Conservation (phyloP, 371 early-diverging fungal genomes). For the Mortierella sp. region DNA sequence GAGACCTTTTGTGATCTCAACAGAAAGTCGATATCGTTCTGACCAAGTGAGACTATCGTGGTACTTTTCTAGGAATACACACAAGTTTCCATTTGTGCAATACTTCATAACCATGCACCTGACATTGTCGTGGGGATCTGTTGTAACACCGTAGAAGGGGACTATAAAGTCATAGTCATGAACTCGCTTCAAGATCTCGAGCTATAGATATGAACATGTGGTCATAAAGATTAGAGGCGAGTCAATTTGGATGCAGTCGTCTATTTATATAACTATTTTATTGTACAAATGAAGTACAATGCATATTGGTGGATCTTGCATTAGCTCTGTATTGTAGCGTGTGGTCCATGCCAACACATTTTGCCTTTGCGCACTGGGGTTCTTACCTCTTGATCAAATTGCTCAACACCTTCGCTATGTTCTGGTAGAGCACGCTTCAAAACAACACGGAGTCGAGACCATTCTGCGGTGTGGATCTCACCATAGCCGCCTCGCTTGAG, state of each 20-base stretch:
- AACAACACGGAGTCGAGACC: slow-evolving; percentile 54
- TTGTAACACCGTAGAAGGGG: slow-evolving; percentile 50
- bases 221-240: not conserved
- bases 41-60: slow-evolving; percentile 43
- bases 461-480: slow-evolving; percentile 53
- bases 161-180: slow-evolving; percentile 56
- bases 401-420: slow-evolving; percentile 33
- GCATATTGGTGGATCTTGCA: not conserved
- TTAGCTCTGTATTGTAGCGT: not conserved
- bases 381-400: slow-evolving; percentile 54
- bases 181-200: slow-evolving; percentile 53
- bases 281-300: not conserved
- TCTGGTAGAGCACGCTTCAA: slow-evolving; percentile 43
- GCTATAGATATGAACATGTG: slow-evolving; percentile 14
- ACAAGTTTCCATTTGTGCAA: slow-evolving; percentile 48
- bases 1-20: slow-evolving; percentile 55
- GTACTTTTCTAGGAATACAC: slow-evolving; percentile 37
- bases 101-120: slow-evolving; percentile 56
- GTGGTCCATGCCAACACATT: no score
- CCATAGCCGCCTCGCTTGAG: slow-evolving; percentile 51
- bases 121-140: slow-evolving; percentile 40
- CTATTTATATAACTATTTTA: not conserved
- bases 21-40: slow-evolving; percentile 50
- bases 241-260: not conserved
- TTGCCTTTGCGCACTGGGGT: not conserved